phyloP scores from a whole-genome alignment of 2,329 filamentous ascomycete species.

The Monosporascus cannonballus region DNA sequence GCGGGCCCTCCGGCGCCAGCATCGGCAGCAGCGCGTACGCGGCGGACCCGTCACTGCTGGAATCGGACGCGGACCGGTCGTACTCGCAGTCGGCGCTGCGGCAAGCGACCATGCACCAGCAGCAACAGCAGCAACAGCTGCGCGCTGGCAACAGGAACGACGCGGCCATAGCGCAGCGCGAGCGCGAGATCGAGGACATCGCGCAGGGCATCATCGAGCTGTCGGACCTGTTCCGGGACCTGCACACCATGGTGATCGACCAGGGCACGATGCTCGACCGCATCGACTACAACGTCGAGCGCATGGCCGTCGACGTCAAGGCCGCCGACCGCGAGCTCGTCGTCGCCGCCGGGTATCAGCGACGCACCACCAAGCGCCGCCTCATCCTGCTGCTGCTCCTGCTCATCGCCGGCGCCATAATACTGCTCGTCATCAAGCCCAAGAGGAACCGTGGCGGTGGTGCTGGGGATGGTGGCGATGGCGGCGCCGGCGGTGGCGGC shows the following conservation, averaged over 20 bases:
- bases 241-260: slow-evolving; percentile 93
- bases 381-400: slow-evolving; percentile 84
- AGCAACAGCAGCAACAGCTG: slow-evolving; percentile 41
- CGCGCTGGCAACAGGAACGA: slow-evolving; percentile 59
- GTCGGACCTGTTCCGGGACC: slow-evolving; percentile 91
- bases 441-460: slow-evolving; percentile 38
- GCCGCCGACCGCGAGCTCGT: slow-evolving; percentile 87
- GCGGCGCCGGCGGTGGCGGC: slow-evolving; percentile 1
- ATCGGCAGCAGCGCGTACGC: slow-evolving; percentile 50
- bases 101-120: slow-evolving; percentile 59
- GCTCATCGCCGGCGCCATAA: slow-evolving; percentile 80
- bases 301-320: slow-evolving; percentile 90
- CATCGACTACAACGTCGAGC: slow-evolving; percentile 97
- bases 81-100: slow-evolving; percentile 83
- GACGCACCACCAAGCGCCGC: slow-evolving; percentile 82
- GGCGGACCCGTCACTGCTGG: slow-evolving; percentile 77
- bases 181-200: slow-evolving; percentile 96
- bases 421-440: slow-evolving; percentile 75
- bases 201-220: slow-evolving; percentile 97
- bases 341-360: slow-evolving; percentile 84
- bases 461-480: slow-evolving; percentile 2
- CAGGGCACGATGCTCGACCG: slow-evolving; percentile 88
- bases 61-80: slow-evolving; percentile 88
- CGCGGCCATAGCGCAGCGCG: slow-evolving; percentile 78
- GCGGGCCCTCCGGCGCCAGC: slow-evolving; percentile 10